Evolutionary conservation across 1,284 basidiomycete genomes (phyloP), one percentile per base, ranked within the genome.

Genomic region (Microstroma glucosiphilum): DNA sequence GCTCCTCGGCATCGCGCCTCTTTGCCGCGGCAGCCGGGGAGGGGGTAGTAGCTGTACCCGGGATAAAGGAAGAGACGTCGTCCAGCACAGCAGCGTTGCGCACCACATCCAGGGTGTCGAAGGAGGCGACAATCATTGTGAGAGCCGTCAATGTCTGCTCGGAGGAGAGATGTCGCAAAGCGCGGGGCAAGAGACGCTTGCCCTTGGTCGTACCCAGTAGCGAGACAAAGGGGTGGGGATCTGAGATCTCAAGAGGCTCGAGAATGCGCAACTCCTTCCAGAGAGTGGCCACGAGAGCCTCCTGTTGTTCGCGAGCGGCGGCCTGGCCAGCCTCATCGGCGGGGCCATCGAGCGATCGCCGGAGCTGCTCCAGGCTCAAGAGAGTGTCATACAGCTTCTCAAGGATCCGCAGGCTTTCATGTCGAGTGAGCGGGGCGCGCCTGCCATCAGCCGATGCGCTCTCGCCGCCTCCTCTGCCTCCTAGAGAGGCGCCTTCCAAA

Each of bases 211-310:
- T 88, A 41, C 85, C 86, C 55, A 99, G 84, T 49, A 99, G 84
- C 1, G 92, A 92, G 70, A 98, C 88, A 82, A 99, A 97, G 0
- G 96, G 96, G 82, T 98, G 96, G 4, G 94, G 94, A 66, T 89
- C 91, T 88, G 91, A 92, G 42, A 91, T 89, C 77, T 93, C 92
- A 12, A 98, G 85, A 26, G 92, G 92, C 53, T 91, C 89, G 83
- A 91, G 87, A 23, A 97, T 89, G 73, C 88, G 85, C 55, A 96
- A 81, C 55, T 86, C 86, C 63, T 86, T 84, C 90, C 91, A 98
- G 63, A 97, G 83, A 42, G 58, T 56, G 12, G 64, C 59, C 9
- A 69, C 66, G 23, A 78, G 68, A 12, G 61, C 60, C 13, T 65
- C 67, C 23, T 69, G 65, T 26, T 76, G 63, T 1, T 58, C 65